Base-by-base conservation (phyloP, 495 filamentous ascomycete species). In the Umbilicaria muhlenbergii region DNA sequence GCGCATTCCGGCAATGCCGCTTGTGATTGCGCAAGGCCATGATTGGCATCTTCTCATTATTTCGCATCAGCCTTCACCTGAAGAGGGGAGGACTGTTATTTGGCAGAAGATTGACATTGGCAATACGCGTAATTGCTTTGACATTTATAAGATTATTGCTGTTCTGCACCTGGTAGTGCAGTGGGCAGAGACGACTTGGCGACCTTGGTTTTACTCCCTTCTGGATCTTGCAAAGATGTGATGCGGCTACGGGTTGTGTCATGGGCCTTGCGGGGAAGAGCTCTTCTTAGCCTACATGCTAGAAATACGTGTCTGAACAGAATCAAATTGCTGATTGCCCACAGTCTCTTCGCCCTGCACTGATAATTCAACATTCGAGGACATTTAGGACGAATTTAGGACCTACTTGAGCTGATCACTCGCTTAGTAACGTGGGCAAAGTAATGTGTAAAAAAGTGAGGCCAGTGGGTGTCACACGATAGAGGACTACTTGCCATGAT, bases 41-140 rank as follows among this genome's bases (percentile, higher is more conserved):
- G 44, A 54, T 34, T 53, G 48, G 51, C 51, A 51, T 43, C 38
- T 54, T 18, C 19, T 54, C n/a, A 44, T 51, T 31, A 39, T 51
- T 12, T 24, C 31, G 39, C 39, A 33, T 15, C 16, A 19, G 12
- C 15, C 15, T n/a, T 45, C 44, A 3, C 48, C 21, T 17, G 41
- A 48, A 41, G 51, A 31, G 39, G n/a, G 44, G 19, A 47, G 46
- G 31, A 50, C 31, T 32, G 32, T 44, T 13, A 48, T 54, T 11
- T 37, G 51, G 48, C 43, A 51, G 7, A 15, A 51, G 36, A 51
- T 51, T 34, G 41, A 45, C 41, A 32, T 54, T 10, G 48, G 49
- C 17, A 51, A 45, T 36, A 51, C 49, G 24, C 51, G 48, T 38
- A 46, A 39, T n/a, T 53, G 51, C 32, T 53, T 53, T 50, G 51